Base-by-base conservation (phyloP, 176 grass and related monocot genomes). In the Avena eriantha region DNA sequence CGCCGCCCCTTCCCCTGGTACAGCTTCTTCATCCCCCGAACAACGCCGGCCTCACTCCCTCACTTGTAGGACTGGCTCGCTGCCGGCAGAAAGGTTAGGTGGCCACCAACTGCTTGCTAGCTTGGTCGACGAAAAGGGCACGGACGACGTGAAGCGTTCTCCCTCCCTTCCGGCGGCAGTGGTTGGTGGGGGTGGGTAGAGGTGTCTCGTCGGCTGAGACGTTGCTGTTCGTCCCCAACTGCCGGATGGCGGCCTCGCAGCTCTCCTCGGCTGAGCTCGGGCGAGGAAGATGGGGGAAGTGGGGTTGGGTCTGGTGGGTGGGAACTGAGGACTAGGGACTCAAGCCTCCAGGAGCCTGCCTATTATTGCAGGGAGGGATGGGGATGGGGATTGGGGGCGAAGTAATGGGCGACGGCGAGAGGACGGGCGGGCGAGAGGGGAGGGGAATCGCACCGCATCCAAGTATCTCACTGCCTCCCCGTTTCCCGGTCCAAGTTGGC, bases 1-100 rank as follows among this genome's bases (percentile, higher is more conserved):
- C 92, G 67, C 34, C 91, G 79, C 1, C 89, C 91, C 85, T 94
- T 97, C 49, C 92, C 95, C 39, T 94, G 87, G 82, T 84, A 89
- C 41, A 95, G 76, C 85, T 95, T 95, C 90, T 95, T 95, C 93
- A 95, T 95, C 73, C 4, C 50, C 7, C 4, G 2, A 17, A 5
- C 15, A 7, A 29, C 34, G 21, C 19, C n/a, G n/a, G 29, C n/a
- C 29, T 77, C 78, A 24, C 45, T 83, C 10, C 4, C 54, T 73
- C 41, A 45, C 36, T 72, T 67, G 15, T 67, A 56, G 31, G 41
- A 9, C 17, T 54, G 4, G 21, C 35, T 73, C 10, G 13, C 5
- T 34, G 65, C 65, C 39, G 63, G 82, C 17, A 17, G 75, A 46
- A n/a, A 80, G 48, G 66, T 90, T 83, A 12, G 89, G 85, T 80